Percentiles rank a stretch among this genome's conserved stretches.
phyloP scores from a whole-genome alignment of 352 stramenopile genomes.

The Phytophthora palmivora region DNA sequence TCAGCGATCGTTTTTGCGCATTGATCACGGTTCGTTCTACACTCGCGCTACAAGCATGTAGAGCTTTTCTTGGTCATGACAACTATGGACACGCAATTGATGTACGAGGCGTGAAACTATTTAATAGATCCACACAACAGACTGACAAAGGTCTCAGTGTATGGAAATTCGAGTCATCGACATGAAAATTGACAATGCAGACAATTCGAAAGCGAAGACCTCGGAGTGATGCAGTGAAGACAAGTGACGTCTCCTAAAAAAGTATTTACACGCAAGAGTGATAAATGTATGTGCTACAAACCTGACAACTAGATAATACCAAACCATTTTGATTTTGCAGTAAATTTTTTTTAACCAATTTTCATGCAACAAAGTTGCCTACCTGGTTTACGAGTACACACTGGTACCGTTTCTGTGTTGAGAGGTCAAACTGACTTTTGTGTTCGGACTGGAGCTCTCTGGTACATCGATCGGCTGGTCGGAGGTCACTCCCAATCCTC shows the following conservation, averaged over 20 bases:
- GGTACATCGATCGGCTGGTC: background rate
- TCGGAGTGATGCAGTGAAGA: background rate
- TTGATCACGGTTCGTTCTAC: conserved; percentile 56
- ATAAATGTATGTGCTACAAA: no score
- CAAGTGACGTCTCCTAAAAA: no score
- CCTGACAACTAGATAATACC: no score
- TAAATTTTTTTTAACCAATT: no score
- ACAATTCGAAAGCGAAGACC: background rate
- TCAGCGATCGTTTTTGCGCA: conserved; percentile 44
- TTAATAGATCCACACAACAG: background rate
- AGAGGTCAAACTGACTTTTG: background rate
- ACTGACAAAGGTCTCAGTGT: no score
- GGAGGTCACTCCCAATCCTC: background rate
- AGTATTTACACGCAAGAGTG: no score
- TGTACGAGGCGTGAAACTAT: background rate
- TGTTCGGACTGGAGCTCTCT: background rate
- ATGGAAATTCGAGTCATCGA: background rate
- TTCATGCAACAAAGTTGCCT: no score
- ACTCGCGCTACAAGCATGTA: conserved; percentile 49
- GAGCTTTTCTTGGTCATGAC: background rate
- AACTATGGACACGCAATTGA: background rate
- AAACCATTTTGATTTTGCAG: no score
- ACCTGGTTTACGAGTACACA: background rate
- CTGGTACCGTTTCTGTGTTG: background rate
- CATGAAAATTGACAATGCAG: background rate